phyloP scores from a whole-genome alignment of 1,284 basidiomycete genomes.

The Ustilago crameri region DNA sequence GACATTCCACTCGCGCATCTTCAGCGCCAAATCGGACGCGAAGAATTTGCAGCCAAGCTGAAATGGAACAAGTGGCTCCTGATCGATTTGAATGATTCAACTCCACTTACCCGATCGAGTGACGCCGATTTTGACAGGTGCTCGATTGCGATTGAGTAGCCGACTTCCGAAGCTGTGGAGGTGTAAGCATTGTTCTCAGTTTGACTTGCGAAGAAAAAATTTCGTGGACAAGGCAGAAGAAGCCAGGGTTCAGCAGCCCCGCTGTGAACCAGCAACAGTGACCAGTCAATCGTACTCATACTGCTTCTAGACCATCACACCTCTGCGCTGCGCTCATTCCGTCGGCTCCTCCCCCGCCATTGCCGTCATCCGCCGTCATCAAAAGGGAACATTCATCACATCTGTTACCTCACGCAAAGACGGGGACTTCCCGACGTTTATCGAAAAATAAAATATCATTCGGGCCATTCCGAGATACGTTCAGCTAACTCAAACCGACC shows the following conservation, averaged over 20 bases:
- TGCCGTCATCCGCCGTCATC: too few relatives aligned
- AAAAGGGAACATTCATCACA: too few relatives aligned
- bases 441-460: too few relatives aligned
- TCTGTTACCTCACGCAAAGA: too few relatives aligned
- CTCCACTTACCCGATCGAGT: slow-evolving; percentile 6
- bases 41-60: slow-evolving; percentile 22
- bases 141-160: slow-evolving; percentile 3
- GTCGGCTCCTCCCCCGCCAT: too few relatives aligned
- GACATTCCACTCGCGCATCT: slow-evolving; percentile 27
- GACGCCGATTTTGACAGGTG: neutral
- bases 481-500: neutral
- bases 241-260: slow-evolving; percentile 28
- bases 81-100: slow-evolving; percentile 18
- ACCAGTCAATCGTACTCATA: too few relatives aligned
- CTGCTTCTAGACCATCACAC: too few relatives aligned
- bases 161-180: slow-evolving; percentile 33
- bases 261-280: slow-evolving; percentile 1
- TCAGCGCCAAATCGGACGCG: slow-evolving; percentile 23
- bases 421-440: too few relatives aligned
- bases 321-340: too few relatives aligned
- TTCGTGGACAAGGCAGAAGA: slow-evolving; percentile 10
- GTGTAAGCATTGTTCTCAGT: slow-evolving; percentile 7
- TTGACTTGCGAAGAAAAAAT: slow-evolving; percentile 19
- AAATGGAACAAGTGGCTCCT: slow-evolving; percentile 4
- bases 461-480: too few relatives aligned